These are phyloP conservation scores for Saksenaea vasiformis DNA, from an alignment of 371 early-diverging fungal genomes.

Conservation along the genomic window DNA sequence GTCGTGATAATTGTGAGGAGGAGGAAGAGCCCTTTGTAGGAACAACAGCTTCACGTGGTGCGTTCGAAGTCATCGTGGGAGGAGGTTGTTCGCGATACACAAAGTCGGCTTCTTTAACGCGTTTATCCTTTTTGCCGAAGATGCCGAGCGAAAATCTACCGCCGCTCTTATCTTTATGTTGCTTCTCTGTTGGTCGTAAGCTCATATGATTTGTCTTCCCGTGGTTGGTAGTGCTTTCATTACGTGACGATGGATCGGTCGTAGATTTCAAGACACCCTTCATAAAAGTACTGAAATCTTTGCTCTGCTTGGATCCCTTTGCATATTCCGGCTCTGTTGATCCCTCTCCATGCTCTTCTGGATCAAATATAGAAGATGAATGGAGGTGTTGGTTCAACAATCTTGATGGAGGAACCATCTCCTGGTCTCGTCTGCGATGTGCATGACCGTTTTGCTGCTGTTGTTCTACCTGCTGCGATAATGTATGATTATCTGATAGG, in stretches of 20 bases:
- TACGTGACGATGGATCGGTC: background rate
- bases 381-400: slow-evolving; percentile 1
- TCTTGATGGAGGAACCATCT: background rate
- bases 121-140: slow-evolving; percentile 27
- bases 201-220: background rate
- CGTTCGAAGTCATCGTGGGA: background rate
- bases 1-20: background rate
- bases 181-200: background rate
- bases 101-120: slow-evolving; percentile 13
- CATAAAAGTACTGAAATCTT: slow-evolving; percentile 21
- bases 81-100: background rate
- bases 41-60: background rate
- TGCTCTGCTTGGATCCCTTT: slow-evolving; percentile 12
- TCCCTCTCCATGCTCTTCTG: background rate
- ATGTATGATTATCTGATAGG: background rate
- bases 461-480: background rate
- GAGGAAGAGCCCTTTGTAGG: background rate
- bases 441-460: background rate
- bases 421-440: background rate
- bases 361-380: slow-evolving; percentile 1
- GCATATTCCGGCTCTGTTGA: background rate
- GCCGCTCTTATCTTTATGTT: background rate
- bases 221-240: background rate
- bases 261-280: slow-evolving; percentile 25
- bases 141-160: slow-evolving; percentile 23